Conservation (phyloP, 805 yeast species). For the Metschnikowia amazonensis region DNA sequence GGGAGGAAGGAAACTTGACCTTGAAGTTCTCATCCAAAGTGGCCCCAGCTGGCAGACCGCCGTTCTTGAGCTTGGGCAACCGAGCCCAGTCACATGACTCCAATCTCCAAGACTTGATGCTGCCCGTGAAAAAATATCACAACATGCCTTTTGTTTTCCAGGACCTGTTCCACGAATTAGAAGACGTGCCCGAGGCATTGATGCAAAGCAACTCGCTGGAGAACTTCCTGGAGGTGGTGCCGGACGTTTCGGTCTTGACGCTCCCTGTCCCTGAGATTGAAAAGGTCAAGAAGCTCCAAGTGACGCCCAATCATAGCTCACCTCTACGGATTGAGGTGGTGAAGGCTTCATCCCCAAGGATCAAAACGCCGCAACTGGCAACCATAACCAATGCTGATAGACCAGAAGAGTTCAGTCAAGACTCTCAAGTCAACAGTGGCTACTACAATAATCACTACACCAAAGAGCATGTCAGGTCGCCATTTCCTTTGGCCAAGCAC, state of each 20-base stretch:
- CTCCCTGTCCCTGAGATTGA: background rate
- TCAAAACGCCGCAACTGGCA: conserved; percentile 8
- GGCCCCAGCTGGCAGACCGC: conserved; percentile 31
- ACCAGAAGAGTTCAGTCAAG: conserved; percentile 6
- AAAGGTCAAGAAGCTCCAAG: conserved; percentile 6
- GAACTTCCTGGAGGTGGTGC: conserved; percentile 5
- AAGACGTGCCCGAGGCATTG: conserved; percentile 40
- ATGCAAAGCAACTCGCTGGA: conserved; percentile 18
- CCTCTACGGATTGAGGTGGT: conserved; percentile 17
- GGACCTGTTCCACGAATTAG: conserved; percentile 31
- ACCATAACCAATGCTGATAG: conserved; percentile 5
- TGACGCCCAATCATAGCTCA: conserved; percentile 14
- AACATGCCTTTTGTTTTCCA: conserved; percentile 32
- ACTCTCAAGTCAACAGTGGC: conserved; percentile 9
- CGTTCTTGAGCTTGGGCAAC: conserved; percentile 28
- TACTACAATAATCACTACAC: conserved; percentile 45
- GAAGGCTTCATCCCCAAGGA: background rate
- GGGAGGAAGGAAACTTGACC: conserved; percentile 42
- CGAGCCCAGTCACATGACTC: conserved; percentile 43
- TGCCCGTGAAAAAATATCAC: conserved; percentile 13
- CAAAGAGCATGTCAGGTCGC: conserved; percentile 41
- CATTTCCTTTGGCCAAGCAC: conserved; percentile 41
- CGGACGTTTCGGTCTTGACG: background rate
- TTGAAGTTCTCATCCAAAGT: conserved; percentile 43
- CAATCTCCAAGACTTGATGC: conserved; percentile 29